These are phyloP conservation scores for Forsythia viridissima DNA, from an alignment of 257 asterid species.

Conservation along the genomic window DNA sequence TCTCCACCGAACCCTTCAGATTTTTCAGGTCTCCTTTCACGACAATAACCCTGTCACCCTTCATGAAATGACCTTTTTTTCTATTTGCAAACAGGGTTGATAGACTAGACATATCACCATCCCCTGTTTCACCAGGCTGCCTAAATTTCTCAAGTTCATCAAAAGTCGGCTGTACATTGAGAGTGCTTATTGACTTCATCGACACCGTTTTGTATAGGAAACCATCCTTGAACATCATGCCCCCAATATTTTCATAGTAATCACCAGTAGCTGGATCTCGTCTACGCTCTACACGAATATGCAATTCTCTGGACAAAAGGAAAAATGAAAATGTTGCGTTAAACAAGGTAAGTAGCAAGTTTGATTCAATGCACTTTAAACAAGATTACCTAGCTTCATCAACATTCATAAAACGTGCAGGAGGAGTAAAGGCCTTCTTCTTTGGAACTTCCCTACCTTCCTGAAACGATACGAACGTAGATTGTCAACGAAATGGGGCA, in stretches of 20 bases:
- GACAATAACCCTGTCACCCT: slow-evolving; percentile 91
- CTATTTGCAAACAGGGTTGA: slow-evolving; percentile 82
- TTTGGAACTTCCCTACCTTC: slow-evolving; percentile 95
- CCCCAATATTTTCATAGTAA: slow-evolving; percentile 80
- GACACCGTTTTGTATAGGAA: slow-evolving; percentile 80
- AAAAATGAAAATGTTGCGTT: neutral
- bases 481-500: slow-evolving; percentile 16
- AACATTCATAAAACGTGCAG: slow-evolving; percentile 87
- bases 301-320: slow-evolving; percentile 65
- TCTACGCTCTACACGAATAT: slow-evolving; percentile 80
- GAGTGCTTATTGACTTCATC: slow-evolving; percentile 84
- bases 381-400: slow-evolving; percentile 82
- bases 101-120: slow-evolving; percentile 79
- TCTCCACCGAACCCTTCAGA: slow-evolving; percentile 88
- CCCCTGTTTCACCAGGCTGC: slow-evolving; percentile 77
- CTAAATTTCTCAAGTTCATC: slow-evolving; percentile 98
- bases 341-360: slow-evolving; percentile 7
- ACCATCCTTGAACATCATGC: slow-evolving; percentile 97
- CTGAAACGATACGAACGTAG: slow-evolving; percentile 42
- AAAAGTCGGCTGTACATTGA: slow-evolving; percentile 80
- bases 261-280: slow-evolving; percentile 82
- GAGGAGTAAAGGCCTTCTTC: slow-evolving; percentile 82
- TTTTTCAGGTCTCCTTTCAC: slow-evolving; percentile 91
- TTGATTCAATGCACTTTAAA: neutral
- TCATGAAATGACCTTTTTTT: slow-evolving; percentile 94